A percentile compares a stretch with the other conserved stretches of the same genome.
Evolutionary conservation across 139 green algal genomes (phyloP).

Genomic region (Tetradesmus lagerheimii): DNA sequence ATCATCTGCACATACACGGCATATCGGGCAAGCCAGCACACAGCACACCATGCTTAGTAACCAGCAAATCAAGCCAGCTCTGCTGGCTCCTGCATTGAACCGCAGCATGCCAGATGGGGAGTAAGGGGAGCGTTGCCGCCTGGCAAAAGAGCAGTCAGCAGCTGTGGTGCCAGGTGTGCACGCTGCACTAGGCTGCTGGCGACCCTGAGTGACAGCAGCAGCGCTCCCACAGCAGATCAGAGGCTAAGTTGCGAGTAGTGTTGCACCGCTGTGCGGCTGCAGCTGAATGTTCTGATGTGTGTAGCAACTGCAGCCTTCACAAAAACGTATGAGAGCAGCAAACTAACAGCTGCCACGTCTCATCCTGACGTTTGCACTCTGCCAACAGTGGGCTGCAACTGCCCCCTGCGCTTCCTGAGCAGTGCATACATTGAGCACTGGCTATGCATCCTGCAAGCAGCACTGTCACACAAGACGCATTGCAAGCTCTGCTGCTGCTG

Average conservation of each 20-base stretch:
- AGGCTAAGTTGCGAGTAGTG: neutral
- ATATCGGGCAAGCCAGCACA: neutral
- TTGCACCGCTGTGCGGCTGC: neutral
- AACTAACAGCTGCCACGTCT: no score
- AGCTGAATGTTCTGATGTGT: no score
- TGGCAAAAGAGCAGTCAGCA: neutral
- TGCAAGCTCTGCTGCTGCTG: neutral
- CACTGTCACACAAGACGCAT: neutral
- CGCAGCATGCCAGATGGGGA: neutral
- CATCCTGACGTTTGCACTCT: no score
- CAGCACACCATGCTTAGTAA: neutral
- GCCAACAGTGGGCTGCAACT: no score
- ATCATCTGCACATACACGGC: conserved; percentile 59
- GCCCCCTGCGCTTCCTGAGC: neutral
- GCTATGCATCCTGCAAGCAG: neutral
- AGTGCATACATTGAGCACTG: no score
- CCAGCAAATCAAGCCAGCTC: neutral
- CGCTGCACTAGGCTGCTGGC: neutral
- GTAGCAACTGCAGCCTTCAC: no score
- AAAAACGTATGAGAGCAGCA: no score
- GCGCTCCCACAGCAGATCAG: no score
- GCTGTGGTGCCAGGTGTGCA: neutral
- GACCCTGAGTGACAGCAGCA: neutral
- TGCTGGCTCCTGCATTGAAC: conserved; percentile 9
- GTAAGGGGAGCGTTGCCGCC: neutral